Evolutionary conservation across 306 rosid genomes (phyloP).

Genomic region (Vigna trinervia): DNA sequence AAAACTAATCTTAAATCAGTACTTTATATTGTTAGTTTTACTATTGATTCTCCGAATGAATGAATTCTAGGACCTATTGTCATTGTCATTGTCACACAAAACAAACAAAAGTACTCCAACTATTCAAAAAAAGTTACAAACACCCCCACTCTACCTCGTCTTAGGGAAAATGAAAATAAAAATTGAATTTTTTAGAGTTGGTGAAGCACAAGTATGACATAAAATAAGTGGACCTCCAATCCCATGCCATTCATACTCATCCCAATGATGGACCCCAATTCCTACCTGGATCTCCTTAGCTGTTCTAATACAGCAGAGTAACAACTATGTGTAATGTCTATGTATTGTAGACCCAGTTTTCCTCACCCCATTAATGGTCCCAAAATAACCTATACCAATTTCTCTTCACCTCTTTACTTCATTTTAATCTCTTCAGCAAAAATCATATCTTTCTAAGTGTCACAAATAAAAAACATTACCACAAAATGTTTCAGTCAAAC

Average conservation of each 20-base stretch:
- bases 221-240: conserved; percentile 45
- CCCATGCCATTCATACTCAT: conserved; percentile 41
- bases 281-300: conserved; percentile 63
- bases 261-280: conserved; percentile 44
- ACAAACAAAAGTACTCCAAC: conserved; percentile 24
- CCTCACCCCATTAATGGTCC: conserved; percentile 53
- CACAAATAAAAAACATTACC: no score
- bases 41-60: not conserved
- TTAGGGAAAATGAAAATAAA: not conserved
- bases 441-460: no score
- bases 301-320: conserved; percentile 53
- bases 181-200: conserved; percentile 2
- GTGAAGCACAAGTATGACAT: conserved; percentile 6
- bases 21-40: conserved; percentile 21
- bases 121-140: conserved; percentile 9
- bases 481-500: no score
- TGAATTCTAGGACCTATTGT: conserved; percentile 8
- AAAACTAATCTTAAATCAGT: conserved; percentile 32
- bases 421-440: no score
- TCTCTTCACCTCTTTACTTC: not conserved
- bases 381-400: conserved; percentile 33
- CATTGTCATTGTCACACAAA: not conserved
- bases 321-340: conserved; percentile 49
- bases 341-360: conserved; percentile 39
- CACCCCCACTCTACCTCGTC: not conserved